These are phyloP conservation scores for Rehmannia glutinosa DNA, from an alignment of 257 asterid genomes.

Conservation along the genomic window DNA sequence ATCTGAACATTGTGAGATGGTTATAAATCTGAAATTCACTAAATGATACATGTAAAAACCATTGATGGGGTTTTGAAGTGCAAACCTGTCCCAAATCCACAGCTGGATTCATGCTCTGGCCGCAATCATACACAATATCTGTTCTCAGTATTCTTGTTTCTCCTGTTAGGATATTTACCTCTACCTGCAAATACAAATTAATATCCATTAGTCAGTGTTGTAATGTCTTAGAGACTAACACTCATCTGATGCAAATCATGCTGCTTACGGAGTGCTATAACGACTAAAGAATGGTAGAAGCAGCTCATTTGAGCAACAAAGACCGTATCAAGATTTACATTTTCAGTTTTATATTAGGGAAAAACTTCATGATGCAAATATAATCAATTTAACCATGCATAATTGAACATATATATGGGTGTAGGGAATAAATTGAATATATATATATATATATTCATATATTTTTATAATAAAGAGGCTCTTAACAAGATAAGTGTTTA, in stretches of 20 bases:
- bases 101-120: slow-evolving; percentile 82
- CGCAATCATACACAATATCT: slow-evolving; percentile 72
- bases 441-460: too few species aligned
- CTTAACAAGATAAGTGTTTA: slow-evolving; percentile 5
- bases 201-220: background rate
- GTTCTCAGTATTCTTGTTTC: slow-evolving; percentile 48
- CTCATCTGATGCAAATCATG: too few species aligned
- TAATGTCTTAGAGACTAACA: background rate
- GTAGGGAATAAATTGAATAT: too few species aligned
- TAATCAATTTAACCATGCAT: too few species aligned
- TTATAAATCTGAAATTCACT: too few species aligned
- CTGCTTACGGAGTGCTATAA: background rate
- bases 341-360: too few species aligned
- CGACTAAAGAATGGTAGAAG: background rate
- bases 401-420: too few species aligned
- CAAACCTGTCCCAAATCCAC: slow-evolving; percentile 78
- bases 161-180: slow-evolving; percentile 58
- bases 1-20: too few species aligned
- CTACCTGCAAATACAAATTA: slow-evolving; percentile 25
- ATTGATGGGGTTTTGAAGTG: background rate
- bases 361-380: too few species aligned
- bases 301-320: background rate
- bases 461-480: too few species aligned
- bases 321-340: too few species aligned
- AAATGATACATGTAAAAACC: background rate